Base-by-base conservation (phyloP, 1,284 basidiomycete genomes). In the Pyrrhoderma lamaoense region DNA sequence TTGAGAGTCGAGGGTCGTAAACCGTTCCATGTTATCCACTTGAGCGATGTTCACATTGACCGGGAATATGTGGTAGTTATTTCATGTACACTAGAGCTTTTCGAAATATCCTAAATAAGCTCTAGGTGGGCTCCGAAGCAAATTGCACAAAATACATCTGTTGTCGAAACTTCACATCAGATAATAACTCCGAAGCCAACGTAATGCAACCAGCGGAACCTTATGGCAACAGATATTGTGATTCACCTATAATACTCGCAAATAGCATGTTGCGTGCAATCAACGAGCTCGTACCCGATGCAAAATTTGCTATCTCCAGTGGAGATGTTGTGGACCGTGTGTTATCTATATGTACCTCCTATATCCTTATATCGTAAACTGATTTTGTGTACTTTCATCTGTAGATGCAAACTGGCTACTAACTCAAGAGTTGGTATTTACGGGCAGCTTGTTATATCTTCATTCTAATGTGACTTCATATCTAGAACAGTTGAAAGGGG, bases 281-380 rank as follows among this genome's bases (percentile, higher is more conserved):
- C 11, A 59, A 64, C 27, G 36, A 70, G 39, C 63, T 68, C 44
- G 64, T 62, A 9, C 63, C 68, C 18, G 64, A 69, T 42, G 70
- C 72, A 3, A 62, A 63, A 11, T 80, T 79, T 58, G 70, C 75
- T 2, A 73, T 82, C 42, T 81, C 80, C 54, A 82, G 78, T 14
- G 80, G 80, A 4, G 80, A 82, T 58, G 74, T 80, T 3, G 70
- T 80, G 8, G 79, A 80, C 67, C 76, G 78, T 75, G 51, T 44
- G 64, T 62, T 36, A 5, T 31, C 7, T 31, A 31, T 31, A 31
- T 11, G 11, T 31, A 5, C 5, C 11, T 31, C 27, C 27, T 31
- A 31, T 31, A 11, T 31, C n/a, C n/a, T n/a, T n/a, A n/a, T n/a
- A n/a, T n/a, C n/a, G n/a, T 31, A 31, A 5, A 11, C 11, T 31